phyloP scores from a whole-genome alignment of 345 rosid genomes.

The Raphanus sativus region DNA sequence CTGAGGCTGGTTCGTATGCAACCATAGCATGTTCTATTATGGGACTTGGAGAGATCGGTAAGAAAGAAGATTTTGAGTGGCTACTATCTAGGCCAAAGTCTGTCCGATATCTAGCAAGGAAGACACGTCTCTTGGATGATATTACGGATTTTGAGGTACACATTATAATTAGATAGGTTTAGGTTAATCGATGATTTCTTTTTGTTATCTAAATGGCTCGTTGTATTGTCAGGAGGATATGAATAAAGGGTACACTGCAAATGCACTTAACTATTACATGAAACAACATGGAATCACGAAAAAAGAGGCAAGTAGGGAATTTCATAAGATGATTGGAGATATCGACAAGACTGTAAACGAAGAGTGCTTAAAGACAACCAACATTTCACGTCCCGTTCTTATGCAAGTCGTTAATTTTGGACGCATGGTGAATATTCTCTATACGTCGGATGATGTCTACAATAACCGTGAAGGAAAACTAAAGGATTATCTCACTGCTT shows the following conservation, averaged over 20 bases:
- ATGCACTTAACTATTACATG: slow-evolving; percentile 22
- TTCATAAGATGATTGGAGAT: slow-evolving; percentile 2
- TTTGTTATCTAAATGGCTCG: neutral
- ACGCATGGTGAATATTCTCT: neutral
- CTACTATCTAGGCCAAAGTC: slow-evolving; percentile 7
- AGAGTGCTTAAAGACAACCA: neutral
- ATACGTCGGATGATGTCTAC: too few species aligned
- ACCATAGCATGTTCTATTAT: slow-evolving; percentile 1
- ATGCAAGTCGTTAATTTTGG: neutral
- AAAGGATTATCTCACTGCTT: neutral
- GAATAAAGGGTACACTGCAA: slow-evolving; percentile 22
- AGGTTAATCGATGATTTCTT: neutral
- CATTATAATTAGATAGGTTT: neutral
- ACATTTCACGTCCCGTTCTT: neutral
- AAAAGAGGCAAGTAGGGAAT: neutral
- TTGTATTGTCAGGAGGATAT: slow-evolving; percentile 35
- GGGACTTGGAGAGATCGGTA: neutral
- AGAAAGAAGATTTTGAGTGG: slow-evolving; percentile 27
- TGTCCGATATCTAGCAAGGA: neutral
- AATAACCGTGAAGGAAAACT: too few species aligned
- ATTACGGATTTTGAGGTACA: neutral
- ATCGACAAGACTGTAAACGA: slow-evolving; percentile 3
- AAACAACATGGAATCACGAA: neutral
- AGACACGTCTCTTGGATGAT: slow-evolving; percentile 20
- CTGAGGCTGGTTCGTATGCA: neutral